phyloP scores from a whole-genome alignment of 352 stramenopile genomes.

The Phytophthora megakarya region DNA sequence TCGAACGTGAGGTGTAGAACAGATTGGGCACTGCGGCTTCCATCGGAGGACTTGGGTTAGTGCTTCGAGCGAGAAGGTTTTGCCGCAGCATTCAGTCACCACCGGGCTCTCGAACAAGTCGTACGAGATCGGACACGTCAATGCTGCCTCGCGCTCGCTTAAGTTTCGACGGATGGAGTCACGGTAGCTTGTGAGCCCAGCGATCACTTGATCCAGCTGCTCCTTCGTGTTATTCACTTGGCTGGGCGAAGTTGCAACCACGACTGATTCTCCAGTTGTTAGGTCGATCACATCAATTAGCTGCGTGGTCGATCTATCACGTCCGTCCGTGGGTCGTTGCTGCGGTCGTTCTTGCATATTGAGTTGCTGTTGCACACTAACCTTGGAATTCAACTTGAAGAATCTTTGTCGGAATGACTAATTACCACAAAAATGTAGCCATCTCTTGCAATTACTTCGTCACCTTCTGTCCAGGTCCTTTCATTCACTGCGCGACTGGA shows the following conservation, averaged over 20 bases:
- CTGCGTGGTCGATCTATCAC: background rate
- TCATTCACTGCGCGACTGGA: too few species aligned
- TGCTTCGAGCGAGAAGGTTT: conserved; percentile 16
- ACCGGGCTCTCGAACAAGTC: conserved; percentile 24
- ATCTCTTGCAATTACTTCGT: too few species aligned
- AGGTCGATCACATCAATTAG: background rate
- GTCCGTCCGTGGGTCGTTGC: background rate
- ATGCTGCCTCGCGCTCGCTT: conserved; percentile 10
- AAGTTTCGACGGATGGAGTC: background rate
- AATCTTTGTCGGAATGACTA: too few species aligned
- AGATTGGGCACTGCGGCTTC: conserved; percentile 14
- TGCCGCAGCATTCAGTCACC: conserved; percentile 18
- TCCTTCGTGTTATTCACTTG: too few species aligned
- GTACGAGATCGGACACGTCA: conserved; percentile 21
- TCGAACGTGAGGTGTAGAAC: background rate
- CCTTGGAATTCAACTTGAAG: too few species aligned
- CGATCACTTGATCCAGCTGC: conserved; percentile 5
- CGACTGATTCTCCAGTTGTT: background rate
- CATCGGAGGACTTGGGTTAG: background rate
- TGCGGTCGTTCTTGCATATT: background rate
- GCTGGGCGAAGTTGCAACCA: too few species aligned
- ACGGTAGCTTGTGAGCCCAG: background rate
- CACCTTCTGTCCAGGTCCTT: too few species aligned
- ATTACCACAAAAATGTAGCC: too few species aligned
- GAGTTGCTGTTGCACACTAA: too few species aligned